A percentile compares a stretch with the other conserved stretches of the same genome.
phyloP scores from a whole-genome alignment of 192 early-diverging fungal genomes.

The Linnemannia schmuckeri region DNA sequence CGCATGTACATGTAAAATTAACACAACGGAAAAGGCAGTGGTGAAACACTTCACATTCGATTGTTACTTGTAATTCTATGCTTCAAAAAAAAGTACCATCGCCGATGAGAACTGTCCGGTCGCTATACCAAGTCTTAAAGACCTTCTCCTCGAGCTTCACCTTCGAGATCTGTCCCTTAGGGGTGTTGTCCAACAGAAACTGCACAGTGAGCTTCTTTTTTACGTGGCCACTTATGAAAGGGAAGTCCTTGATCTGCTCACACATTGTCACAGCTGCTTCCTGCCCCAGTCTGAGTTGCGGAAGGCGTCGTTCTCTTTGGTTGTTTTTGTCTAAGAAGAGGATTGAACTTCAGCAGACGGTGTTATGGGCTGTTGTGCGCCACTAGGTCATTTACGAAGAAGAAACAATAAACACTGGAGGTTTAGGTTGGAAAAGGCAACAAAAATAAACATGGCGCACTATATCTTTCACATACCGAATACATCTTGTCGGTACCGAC shows the following conservation, averaged over 20 bases:
- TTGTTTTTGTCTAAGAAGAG: background rate
- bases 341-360: background rate
- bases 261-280: conserved; percentile 17
- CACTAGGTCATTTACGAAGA: background rate
- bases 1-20: too few species aligned
- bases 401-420: background rate
- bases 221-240: background rate
- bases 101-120: conserved; percentile 8
- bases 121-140: conserved; percentile 33
- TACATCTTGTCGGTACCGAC: background rate
- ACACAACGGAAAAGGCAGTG: background rate
- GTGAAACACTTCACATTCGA: background rate
- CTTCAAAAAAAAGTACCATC: conserved; percentile 18
- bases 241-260: conserved; percentile 16
- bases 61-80: too few species aligned
- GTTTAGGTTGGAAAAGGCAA: background rate
- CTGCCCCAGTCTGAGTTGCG: conserved; percentile 5
- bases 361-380: background rate
- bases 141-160: conserved; percentile 39
- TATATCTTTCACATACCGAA: conserved; percentile 24
- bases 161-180: conserved; percentile 10
- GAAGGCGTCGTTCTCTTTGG: background rate
- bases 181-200: conserved; percentile 12
- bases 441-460: background rate
- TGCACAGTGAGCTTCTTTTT: background rate